These are phyloP conservation scores for Hymenoscyphus repandus DNA, from an alignment of 2,329 filamentous ascomycete genomes.

Conservation along the genomic window DNA sequence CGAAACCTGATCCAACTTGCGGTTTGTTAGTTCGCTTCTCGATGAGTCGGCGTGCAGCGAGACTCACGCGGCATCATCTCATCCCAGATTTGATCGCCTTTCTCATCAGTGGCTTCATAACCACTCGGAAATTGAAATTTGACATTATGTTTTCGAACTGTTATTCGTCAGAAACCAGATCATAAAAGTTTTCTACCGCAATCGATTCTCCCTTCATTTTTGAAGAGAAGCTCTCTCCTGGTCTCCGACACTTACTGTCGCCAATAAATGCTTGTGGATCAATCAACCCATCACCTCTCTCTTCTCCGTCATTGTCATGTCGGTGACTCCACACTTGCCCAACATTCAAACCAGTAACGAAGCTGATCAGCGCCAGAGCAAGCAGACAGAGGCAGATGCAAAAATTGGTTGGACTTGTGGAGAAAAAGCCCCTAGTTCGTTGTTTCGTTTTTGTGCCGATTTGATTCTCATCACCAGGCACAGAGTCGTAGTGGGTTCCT, in stretches of 20 bases:
- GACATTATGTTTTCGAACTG: constrained; percentile 21
- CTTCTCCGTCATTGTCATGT: not conserved
- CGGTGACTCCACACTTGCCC: constrained; percentile 14
- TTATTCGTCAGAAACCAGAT: not conserved
- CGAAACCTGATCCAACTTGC: constrained; percentile 26
- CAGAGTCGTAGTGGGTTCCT: constrained; percentile 8
- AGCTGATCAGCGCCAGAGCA: constrained; percentile 6
- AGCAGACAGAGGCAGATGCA: constrained; percentile 6
- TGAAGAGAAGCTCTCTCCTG: not conserved
- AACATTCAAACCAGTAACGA: constrained; percentile 11
- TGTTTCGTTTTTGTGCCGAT: not conserved
- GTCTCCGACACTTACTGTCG: constrained; percentile 10
- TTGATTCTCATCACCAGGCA: constrained; percentile 14
- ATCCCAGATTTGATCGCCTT: constrained; percentile 26
- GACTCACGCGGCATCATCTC: constrained; percentile 27
- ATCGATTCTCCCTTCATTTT: not conserved
- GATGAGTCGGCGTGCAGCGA: not conserved
- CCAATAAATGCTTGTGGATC: constrained; percentile 17
- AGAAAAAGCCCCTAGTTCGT: not conserved
- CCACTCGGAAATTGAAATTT: constrained; percentile 25
- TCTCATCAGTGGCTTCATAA: constrained; percentile 20
- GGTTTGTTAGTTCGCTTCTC: not conserved
- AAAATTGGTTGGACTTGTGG: not conserved
- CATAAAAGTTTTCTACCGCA: not conserved
- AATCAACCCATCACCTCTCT: constrained; percentile 10